Conservation (phyloP, 2,329 filamentous ascomycete genomes). For the Chalaropsis thielavioides region DNA sequence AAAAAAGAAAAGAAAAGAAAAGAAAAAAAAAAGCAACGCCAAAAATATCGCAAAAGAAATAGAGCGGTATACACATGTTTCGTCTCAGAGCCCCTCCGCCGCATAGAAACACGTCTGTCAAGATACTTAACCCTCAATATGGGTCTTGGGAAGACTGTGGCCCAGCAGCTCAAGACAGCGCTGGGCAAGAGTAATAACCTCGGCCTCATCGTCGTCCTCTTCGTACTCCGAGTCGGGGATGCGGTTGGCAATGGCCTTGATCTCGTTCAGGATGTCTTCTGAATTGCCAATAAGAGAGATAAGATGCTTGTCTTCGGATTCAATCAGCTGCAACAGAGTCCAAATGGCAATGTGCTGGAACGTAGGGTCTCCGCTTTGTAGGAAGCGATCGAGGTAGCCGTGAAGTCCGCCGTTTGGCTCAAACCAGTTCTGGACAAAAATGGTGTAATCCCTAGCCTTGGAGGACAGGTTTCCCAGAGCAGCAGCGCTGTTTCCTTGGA, state of each 20-base stretch:
- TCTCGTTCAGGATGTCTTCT: slow-evolving; percentile 82
- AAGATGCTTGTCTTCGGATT: slow-evolving; percentile 85
- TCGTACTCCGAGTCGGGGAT: slow-evolving; percentile 52
- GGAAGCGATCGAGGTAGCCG: slow-evolving; percentile 83
- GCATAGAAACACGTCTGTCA: slow-evolving; percentile 7
- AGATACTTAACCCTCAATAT: slow-evolving; percentile 56
- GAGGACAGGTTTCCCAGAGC: slow-evolving; percentile 91
- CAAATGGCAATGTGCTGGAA: slow-evolving; percentile 99
- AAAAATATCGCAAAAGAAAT: neutral
- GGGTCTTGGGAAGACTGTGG: slow-evolving; percentile 58
- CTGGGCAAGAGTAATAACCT: slow-evolving; percentile 82
- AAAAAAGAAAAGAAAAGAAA: slow-evolving; percentile 13
- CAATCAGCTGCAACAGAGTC: slow-evolving; percentile 88
- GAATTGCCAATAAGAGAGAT: slow-evolving; percentile 79
- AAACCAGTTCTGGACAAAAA: slow-evolving; percentile 88
- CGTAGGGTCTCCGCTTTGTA: slow-evolving; percentile 85
- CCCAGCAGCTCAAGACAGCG: slow-evolving; percentile 78
- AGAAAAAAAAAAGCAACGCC: neutral
- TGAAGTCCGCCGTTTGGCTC: slow-evolving; percentile 90
- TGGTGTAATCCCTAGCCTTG: slow-evolving; percentile 93
- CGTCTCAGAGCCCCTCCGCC: neutral
- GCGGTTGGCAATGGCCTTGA: slow-evolving; percentile 78
- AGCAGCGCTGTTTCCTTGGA: slow-evolving; percentile 94
- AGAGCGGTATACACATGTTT: neutral
- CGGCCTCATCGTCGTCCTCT: slow-evolving; percentile 80